Base-by-base conservation (phyloP, 1,284 basidiomycete species). In the Trichosporon sp. region DNA sequence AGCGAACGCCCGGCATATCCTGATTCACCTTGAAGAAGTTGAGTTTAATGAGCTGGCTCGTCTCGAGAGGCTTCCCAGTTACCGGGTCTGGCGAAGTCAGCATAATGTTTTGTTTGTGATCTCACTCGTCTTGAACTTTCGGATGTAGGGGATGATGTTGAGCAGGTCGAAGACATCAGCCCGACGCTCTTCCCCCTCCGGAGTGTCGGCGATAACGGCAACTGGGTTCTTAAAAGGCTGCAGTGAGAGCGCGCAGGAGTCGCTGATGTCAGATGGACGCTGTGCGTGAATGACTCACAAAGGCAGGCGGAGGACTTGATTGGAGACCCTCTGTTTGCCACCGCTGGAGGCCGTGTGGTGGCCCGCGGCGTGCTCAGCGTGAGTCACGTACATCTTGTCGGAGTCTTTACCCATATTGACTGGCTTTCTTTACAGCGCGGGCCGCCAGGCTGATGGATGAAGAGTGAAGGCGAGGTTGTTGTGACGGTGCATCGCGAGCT, bases 141-240 rank as follows among this genome's bases (percentile, higher is more conserved):
- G 92, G 62, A 98, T 86, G 88, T 93, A 97, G 35, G 95, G 93
- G 44, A 96, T 90, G 75, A 97, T 93, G 79, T 93, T 94, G 64
- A 92, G 86, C 64, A 95, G 84, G 75, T 95, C 92, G 80, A 93
- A 93, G n/a, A 83, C 80, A 72, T 84, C 80, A 44, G 83, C 80
- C 73, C 82, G 68, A 62, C 78, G 69, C 69, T 78, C 62, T 78
- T 84, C 75, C 67, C 81, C 69, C 72, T 77, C 65, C 70, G 75
- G 66, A 60, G 80, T 74, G 5, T 81, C 77, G 12, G 78, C 76
- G 32, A 82, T 87, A 1, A 92, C 91, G 75, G 92, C 94, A 7
- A 97, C 95, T 0, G 95, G 95, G 76, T 93, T 90, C 25, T 86
- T 86, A 80, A 97, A 98, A 0, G 91, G 92, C 79, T 96, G 93